Evolutionary conservation across 768 basidiomycete genomes (phyloP), one percentile per base, ranked within the genome.

Genomic region (Suillus occidentalis): DNA sequence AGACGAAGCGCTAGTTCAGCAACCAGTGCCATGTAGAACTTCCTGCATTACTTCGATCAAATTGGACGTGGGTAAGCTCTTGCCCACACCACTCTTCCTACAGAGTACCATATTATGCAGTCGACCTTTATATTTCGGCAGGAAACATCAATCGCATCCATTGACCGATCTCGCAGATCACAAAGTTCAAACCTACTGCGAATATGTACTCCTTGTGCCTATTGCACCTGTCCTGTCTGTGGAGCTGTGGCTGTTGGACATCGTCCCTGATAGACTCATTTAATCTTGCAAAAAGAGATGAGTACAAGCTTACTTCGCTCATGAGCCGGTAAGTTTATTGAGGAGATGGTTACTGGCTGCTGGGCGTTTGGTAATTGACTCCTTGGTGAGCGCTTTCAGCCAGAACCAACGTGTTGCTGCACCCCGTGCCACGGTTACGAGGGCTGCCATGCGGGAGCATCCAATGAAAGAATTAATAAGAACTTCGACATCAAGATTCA

Each of bases 31-130:
- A n/a, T n/a, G n/a, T n/a, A n/a, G n/a, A n/a, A n/a, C n/a, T n/a
- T n/a, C n/a, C n/a, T n/a, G n/a, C n/a, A n/a, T n/a, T n/a, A n/a
- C n/a, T n/a, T n/a, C n/a, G n/a, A n/a, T n/a, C n/a, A n/a, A n/a
- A n/a, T n/a, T n/a, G n/a, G n/a, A n/a, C n/a, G n/a, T n/a, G n/a
- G n/a, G n/a, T n/a, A n/a, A 80, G 65, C 81, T 82, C 68, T 83
- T 83, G 12, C 79, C 74, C 13, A 73, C 72, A 12, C 75, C 76
- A 16, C 60, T 66, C 57, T 72, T 76, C 6, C 74, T 78, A 9
- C 83, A 76, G 31, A 72, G 72, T n/a, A 75, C 79, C 18, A 67
- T 75, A 16, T 81, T 78, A 57, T 67, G 63, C 40, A 52, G 50
- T 36, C 60, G 66, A 16, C 65, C 61, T 25, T 58, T 28, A 53